Conservation (phyloP, 139 green algal genomes). For the Pleodorina starrii region DNA sequence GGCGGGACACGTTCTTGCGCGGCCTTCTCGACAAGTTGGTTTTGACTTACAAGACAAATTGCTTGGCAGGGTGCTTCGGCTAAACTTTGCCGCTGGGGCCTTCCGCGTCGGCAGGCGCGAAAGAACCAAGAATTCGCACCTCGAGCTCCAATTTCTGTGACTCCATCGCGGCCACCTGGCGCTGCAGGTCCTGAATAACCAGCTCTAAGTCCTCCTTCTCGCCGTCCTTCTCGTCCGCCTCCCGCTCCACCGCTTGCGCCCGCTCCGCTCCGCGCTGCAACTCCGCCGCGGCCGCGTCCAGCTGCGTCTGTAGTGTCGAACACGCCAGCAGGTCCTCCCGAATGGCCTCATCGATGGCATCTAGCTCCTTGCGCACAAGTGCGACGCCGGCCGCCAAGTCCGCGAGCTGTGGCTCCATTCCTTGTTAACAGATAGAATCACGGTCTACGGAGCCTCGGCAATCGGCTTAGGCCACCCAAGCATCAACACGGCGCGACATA, state of each 20-base stretch:
- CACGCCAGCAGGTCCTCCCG: constrained; percentile 14
- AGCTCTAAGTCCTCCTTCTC: background rate
- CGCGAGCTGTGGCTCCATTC: constrained; percentile 1
- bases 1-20: too few species aligned
- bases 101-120: too few species aligned
- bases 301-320: background rate
- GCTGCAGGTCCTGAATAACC: background rate
- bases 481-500: too few species aligned
- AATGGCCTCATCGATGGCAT: constrained; percentile 41
- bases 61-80: too few species aligned
- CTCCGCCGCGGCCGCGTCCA: background rate
- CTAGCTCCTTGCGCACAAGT: background rate
- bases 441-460: too few species aligned
- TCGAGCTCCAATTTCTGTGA: background rate
- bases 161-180: background rate
- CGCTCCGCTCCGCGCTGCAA: background rate
- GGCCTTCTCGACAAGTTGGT: too few species aligned
- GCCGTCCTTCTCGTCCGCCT: background rate
- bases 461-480: too few species aligned
- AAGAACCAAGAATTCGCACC: too few species aligned
- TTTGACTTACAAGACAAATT: too few species aligned
- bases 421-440: too few species aligned
- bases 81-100: too few species aligned
- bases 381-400: constrained; percentile 13
- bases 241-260: background rate